Evolutionary conservation across 176 grass and related monocot genomes (phyloP), one percentile per base, ranked within the genome.

Genomic region (Ensete glaucum): DNA sequence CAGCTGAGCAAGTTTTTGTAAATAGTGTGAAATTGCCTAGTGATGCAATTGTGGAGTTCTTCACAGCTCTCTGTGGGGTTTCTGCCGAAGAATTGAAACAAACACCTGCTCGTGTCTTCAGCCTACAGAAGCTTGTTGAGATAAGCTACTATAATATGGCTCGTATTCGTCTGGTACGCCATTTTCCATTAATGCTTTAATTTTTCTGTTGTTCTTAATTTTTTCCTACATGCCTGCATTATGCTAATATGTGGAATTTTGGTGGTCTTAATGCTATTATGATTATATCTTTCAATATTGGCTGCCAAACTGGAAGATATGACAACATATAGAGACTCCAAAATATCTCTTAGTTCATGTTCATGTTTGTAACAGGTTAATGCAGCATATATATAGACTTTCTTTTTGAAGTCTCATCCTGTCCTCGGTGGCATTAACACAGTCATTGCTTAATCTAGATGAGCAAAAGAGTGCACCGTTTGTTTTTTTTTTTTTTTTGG

Each of bases 111-210:
- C 90, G 96, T 62, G 86, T 94, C 26, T 91, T 99, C 78, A 99
- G 96, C 81, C 87, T 99, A 86, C 96, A 99, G 78, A 99, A 99
- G 76, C 96, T 99, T 75, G 91, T 99, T 51, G 96, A 99, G 83
- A 99, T 99, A 85, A 99, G 96, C 83, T 99, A 99, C 79, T 99
- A 99, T 77, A 99, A 99, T 85, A 99, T 99, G 96, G 96, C 96
- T 76, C 82, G 96, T 64, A 99, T 99, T 76, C 84, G 96, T 27
- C 65, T 99, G 96, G 96, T 99, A 99, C 83, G 57, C 48, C 81
- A 29, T 62, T 69, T 2, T 55, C 72, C 72, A 83, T 15, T 0
- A 54, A 74, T 77, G 9, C 74, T 81, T 83, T 50, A 51, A 82
- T 66, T 11, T 29, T 74, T 56, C 24, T 15, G 8, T 70, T 9